These are phyloP conservation scores for Solanum lycopersicoides DNA, from an alignment of 257 asterid genomes.

Conservation along the genomic window DNA sequence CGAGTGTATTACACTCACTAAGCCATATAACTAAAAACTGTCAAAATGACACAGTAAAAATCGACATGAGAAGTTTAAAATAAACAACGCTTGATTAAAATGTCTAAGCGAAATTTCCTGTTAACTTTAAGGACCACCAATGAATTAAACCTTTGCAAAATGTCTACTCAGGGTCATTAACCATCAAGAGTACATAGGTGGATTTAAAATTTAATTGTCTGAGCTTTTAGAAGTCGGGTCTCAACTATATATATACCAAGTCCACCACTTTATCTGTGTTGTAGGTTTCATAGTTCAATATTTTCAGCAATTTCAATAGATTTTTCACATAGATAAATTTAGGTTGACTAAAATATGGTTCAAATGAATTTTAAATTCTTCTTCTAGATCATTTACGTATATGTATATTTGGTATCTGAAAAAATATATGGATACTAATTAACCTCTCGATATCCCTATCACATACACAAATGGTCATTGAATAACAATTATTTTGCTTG, in stretches of 20 bases:
- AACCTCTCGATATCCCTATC: neutral
- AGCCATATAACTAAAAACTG: no score
- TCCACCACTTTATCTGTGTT: neutral
- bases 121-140: no score
- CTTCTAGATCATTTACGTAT: neutral
- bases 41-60: no score
- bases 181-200: neutral
- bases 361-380: no score
- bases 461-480: neutral
- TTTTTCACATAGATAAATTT: no score
- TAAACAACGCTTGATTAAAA: rapidly evolving
- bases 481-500: neutral
- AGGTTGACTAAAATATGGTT: neutral
- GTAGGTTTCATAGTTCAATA: no score
- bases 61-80: rapidly evolving
- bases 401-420: neutral
- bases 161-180: neutral
- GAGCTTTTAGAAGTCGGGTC: neutral
- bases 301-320: neutral
- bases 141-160: no score
- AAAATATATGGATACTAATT: neutral
- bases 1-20: no score
- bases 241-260: neutral
- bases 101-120: no score
- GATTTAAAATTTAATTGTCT: no score